Conservation (phyloP, 1,284 basidiomycete species). For the Austropuccinia psidii region DNA sequence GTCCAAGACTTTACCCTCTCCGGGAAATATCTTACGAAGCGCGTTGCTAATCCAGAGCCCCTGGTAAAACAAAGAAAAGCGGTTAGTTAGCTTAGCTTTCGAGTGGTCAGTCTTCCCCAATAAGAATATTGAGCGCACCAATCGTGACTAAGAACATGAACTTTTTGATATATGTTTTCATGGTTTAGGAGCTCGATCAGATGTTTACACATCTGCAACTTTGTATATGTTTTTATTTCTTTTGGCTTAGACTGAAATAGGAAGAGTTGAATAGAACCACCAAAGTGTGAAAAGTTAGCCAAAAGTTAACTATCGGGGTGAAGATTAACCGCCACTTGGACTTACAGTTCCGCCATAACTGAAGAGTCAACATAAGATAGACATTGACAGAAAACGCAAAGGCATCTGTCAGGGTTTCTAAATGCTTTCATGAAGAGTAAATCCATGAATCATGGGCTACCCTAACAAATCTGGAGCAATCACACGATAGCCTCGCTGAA, state of each 20-base stretch:
- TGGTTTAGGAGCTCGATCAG: slow-evolving; percentile 15
- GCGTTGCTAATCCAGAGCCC: slow-evolving; percentile 8
- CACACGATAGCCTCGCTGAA: slow-evolving; percentile 7
- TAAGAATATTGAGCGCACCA: background rate
- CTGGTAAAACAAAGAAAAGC: background rate
- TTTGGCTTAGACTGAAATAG: slow-evolving; percentile 7
- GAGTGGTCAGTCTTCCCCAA: background rate
- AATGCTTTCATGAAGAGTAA: background rate
- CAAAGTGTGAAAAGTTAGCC: background rate
- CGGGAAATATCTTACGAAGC: slow-evolving; percentile 18
- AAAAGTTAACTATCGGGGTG: background rate
- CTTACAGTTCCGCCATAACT: slow-evolving; percentile 31
- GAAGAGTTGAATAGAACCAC: too few species aligned
- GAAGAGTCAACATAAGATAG: background rate
- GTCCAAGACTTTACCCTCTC: slow-evolving; percentile 9
- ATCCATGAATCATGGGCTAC: background rate
- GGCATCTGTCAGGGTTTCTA: background rate
- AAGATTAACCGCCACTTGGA: background rate
- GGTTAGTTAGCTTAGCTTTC: background rate
- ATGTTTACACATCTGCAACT: slow-evolving; percentile 2
- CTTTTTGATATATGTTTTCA: background rate
- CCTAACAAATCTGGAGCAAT: slow-evolving; percentile 30
- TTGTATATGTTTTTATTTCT: slow-evolving; percentile 4
- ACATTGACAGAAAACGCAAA: background rate
- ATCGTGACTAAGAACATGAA: slow-evolving; percentile 27